Percentiles rank a stretch among this genome's conserved stretches.
Evolutionary conservation across 1,284 basidiomycete species (phyloP).

Genomic region (Singerocomus inundabilis): DNA sequence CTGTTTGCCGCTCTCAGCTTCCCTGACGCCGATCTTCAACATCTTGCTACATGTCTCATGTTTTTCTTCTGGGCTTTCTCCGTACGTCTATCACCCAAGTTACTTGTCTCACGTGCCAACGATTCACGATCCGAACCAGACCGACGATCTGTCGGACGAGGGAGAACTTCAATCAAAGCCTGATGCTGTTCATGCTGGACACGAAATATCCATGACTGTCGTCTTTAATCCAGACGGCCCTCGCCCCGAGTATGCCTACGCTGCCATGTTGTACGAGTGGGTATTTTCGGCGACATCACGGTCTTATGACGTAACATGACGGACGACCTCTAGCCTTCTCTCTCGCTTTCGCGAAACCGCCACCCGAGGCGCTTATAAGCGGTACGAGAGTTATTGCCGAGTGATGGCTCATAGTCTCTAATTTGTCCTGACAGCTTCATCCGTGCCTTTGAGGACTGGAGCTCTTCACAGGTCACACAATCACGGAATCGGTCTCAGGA

Average conservation of each 20-base stretch:
- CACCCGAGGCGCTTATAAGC: conserved; percentile 37
- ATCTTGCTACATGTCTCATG: conserved; percentile 42
- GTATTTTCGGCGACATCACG: conserved; percentile 12
- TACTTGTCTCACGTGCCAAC: conserved; percentile 8
- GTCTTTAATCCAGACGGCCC: conserved; percentile 33
- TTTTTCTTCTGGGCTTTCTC: conserved; percentile 50
- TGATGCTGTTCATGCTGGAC: conserved; percentile 39
- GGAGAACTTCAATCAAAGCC: conserved; percentile 41
- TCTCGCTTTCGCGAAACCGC: conserved; percentile 39
- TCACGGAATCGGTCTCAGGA: conserved; percentile 38
- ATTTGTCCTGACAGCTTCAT: conserved; percentile 34
- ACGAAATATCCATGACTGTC: conserved; percentile 36
- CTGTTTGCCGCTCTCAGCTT: conserved; percentile 44
- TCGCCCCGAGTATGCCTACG: conserved; percentile 39
- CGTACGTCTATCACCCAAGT: conserved; percentile 25
- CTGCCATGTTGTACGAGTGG: conserved; percentile 43
- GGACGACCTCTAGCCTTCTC: conserved; percentile 32
- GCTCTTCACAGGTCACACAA: conserved; percentile 41
- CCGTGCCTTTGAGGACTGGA: conserved; percentile 40
- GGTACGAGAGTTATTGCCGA: conserved; percentile 24
- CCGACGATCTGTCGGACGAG: conserved; percentile 45
- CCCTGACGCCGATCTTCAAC: conserved; percentile 43
- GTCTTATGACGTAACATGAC: conserved; percentile 17
- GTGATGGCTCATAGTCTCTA: conserved; percentile 1
- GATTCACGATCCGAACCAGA: conserved; percentile 22